These are phyloP conservation scores for Pseudocercospora ulei DNA, from an alignment of 2,329 filamentous ascomycete species.

Conservation along the genomic window DNA sequence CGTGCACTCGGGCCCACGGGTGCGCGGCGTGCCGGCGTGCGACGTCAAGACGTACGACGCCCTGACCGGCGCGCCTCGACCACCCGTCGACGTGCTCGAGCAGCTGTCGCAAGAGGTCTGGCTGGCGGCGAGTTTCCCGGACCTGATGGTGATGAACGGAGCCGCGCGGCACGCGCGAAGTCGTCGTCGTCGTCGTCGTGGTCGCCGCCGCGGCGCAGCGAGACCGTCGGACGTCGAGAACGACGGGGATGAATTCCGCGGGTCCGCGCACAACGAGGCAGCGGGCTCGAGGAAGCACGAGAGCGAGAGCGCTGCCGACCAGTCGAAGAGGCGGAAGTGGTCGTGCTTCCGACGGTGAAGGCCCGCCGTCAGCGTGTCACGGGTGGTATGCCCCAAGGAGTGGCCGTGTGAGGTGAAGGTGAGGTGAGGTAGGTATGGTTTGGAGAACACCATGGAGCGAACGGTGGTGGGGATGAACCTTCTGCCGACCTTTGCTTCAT, in stretches of 20 bases:
- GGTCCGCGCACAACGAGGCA: neutral
- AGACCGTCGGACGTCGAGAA: neutral
- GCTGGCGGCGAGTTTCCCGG: constrained; percentile 1
- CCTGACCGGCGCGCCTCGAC: neutral
- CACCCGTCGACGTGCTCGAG: neutral
- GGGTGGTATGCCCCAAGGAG: no score
- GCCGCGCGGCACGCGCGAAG: neutral
- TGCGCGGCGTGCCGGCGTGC: neutral
- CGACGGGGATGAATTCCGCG: neutral
- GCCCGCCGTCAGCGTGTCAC: no score
- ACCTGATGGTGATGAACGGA: neutral
- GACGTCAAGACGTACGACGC: neutral
- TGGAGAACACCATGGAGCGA: no score
- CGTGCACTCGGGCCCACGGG: neutral
- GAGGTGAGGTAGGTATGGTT: no score
- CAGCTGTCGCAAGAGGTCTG: neutral
- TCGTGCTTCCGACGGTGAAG: neutral
- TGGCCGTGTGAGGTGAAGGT: no score
- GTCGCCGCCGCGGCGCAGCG: neutral
- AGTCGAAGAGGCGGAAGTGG: neutral
- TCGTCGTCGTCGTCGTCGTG: neutral
- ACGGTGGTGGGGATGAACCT: no score
- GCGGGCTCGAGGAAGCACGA: neutral
- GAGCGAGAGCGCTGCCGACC: neutral
- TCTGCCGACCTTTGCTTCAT: no score